Conservation (phyloP, 2,329 filamentous ascomycete genomes). For the Calonectria fujianensis region DNA sequence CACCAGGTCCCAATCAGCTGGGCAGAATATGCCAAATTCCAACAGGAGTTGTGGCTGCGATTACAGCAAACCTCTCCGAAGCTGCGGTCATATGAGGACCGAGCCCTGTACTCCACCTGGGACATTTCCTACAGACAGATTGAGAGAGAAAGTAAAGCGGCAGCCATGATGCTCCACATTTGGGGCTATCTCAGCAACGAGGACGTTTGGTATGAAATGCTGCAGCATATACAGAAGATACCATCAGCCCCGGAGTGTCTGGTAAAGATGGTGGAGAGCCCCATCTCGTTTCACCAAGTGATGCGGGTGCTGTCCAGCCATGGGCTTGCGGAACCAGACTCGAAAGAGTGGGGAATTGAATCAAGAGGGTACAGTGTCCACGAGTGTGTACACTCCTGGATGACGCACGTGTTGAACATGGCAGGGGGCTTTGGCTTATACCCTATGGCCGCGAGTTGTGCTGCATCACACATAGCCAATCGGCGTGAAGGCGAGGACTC, state of each 20-base stretch:
- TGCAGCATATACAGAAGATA: conserved; percentile 48
- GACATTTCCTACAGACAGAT: conserved; percentile 62
- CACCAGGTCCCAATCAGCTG: conserved; percentile 59
- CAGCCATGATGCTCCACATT: conserved; percentile 61
- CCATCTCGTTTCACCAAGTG: conserved; percentile 52
- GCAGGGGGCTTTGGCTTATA: conserved; percentile 23
- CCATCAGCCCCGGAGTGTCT: conserved; percentile 49
- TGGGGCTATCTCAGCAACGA: conserved; percentile 66
- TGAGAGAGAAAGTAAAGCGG: conserved; percentile 46
- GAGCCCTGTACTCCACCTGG: conserved; percentile 62
- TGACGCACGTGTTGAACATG: conserved; percentile 53
- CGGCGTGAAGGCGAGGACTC: conserved; percentile 21
- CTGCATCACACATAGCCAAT: conserved; percentile 37
- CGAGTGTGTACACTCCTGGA: conserved; percentile 60
- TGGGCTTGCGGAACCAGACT: conserved; percentile 55
- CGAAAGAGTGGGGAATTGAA: conserved; percentile 31
- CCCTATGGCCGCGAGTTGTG: conserved; percentile 36
- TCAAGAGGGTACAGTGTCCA: conserved; percentile 59
- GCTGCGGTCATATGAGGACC: conserved; percentile 56
- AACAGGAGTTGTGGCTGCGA: conserved; percentile 61
- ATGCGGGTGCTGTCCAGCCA: conserved; percentile 57
- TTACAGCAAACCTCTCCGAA: conserved; percentile 57
- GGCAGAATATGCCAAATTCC: conserved; percentile 63
- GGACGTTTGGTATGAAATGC: conserved; percentile 67
- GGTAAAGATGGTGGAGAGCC: conserved; percentile 45